Base-by-base conservation (phyloP, 352 stramenopile species). In the Peronospora destructor region DNA sequence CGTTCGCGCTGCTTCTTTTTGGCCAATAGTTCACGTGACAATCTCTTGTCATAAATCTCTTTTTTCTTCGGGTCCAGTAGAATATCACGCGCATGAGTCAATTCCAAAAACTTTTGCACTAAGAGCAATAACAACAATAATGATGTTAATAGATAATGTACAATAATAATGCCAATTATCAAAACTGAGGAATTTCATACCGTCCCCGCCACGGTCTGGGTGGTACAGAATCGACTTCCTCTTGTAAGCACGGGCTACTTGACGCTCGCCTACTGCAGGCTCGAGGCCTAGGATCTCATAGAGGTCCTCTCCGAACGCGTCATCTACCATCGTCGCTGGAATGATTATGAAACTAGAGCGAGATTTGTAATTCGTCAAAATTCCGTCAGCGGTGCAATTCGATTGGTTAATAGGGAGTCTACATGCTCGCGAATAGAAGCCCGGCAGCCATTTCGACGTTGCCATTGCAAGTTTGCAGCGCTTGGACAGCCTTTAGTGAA, bases 71-170 rank as follows among this genome's bases (percentile, higher is more conserved):
- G 74, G 39, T 92, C 78, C 50, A 90, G 56, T 30, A 92, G 57
- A 39, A 83, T 64, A 45, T 92, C 78, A 21, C 78, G 76, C 36
- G 81, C 76, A 60, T 85, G 65, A 17, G 85, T 86, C 40, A 92
- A 66, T 61, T 92, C 79, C 25, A 85, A 54, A 40, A 92, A 92
- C 54, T 88, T 90, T 41, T 85, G 73, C 25, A 87, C 81, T 91
- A 49, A 6, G 4, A 48, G 21, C 48, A 26, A 21, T 29, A 16
- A 32, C 17, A 34, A 21, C 16, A 57, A 17, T 4, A 21, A 35
- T 3, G 3, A n/a, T 35, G 30, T 35, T 35, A 35, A n/a, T 32
- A 6, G 14, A 28, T 21, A 33, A 45, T 33, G 26, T 21, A 30
- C 26, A 30, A 30, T 30, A 30, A 10, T 30, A 30, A 12, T 9